These are phyloP conservation scores for Fusarium sp. DNA, from an alignment of 2,329 filamentous ascomycete genomes.

Conservation along the genomic window DNA sequence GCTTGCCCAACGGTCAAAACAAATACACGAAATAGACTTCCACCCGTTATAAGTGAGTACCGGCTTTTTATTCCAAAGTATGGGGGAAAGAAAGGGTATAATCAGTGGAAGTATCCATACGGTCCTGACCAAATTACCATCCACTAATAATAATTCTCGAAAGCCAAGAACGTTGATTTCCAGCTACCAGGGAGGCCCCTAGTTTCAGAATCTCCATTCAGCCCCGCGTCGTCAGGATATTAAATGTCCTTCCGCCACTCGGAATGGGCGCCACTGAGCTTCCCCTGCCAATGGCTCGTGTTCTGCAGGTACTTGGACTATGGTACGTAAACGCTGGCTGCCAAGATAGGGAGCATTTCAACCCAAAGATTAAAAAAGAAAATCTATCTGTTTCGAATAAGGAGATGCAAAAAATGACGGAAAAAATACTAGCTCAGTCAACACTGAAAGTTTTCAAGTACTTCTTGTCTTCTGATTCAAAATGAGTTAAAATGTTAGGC, in stretches of 20 bases:
- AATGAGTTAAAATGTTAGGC: not conserved
- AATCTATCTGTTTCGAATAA: not conserved
- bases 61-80: not conserved
- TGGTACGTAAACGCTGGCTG: conserved; percentile 33
- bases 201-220: conserved; percentile 36
- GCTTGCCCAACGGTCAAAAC: not conserved
- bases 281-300: conserved; percentile 8
- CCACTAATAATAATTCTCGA: not conserved
- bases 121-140: conserved; percentile 4
- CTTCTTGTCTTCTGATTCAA: not conserved
- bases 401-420: not conserved
- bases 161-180: conserved; percentile 16
- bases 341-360: not conserved
- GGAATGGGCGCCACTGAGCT: conserved; percentile 25
- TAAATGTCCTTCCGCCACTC: conserved; percentile 40
- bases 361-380: too few relatives aligned
- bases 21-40: not conserved
- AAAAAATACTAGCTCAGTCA: not conserved
- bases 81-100: not conserved
- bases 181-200: conserved; percentile 29
- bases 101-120: not conserved
- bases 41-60: not conserved
- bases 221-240: conserved; percentile 28
- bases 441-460: not conserved
- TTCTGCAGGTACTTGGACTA: not conserved